A percentile compares a stretch with the other conserved stretches of the same genome.
Conservation (phyloP, 2,329 filamentous ascomycete genomes). For the Neofusicoccum parvum region DNA sequence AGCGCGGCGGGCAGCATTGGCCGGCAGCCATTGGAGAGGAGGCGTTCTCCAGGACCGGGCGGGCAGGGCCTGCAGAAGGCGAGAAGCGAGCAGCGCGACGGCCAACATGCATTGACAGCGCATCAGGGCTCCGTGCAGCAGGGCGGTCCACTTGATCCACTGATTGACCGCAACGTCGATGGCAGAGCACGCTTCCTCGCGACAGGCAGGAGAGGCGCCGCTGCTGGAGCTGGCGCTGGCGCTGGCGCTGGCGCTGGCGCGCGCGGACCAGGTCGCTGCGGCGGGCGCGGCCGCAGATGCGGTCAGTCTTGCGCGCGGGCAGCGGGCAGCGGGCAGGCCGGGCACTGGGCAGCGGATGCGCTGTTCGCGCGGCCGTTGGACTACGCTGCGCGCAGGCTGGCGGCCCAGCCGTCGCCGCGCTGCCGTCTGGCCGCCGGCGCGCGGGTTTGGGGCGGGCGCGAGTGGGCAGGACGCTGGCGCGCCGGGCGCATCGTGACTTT, state of each 20-base stretch:
- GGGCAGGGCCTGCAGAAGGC: conserved; percentile 15
- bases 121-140: conserved; percentile 20
- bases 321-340: not conserved
- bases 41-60: conserved; percentile 3
- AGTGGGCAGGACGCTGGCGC: not conserved
- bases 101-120: conserved; percentile 22
- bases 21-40: conserved; percentile 11
- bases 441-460: too few relatives aligned
- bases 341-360: conserved; percentile 10
- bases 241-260: not conserved
- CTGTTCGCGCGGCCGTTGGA: conserved; percentile 10
- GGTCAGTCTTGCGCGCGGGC: conserved; percentile 11
- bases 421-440: too few relatives aligned
- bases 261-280: not conserved
- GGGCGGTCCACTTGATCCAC: conserved; percentile 20
- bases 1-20: conserved; percentile 7
- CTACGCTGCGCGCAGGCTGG: not conserved
- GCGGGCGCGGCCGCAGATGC: conserved; percentile 18
- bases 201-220: not conserved
- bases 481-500: conserved; percentile 2
- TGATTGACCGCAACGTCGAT: conserved; percentile 16
- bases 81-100: conserved; percentile 11
- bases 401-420: too few relatives aligned
- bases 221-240: not conserved
- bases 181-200: not conserved